phyloP scores from a whole-genome alignment of 2,329 filamentous ascomycete species.

The Atkinsonella texensis region DNA sequence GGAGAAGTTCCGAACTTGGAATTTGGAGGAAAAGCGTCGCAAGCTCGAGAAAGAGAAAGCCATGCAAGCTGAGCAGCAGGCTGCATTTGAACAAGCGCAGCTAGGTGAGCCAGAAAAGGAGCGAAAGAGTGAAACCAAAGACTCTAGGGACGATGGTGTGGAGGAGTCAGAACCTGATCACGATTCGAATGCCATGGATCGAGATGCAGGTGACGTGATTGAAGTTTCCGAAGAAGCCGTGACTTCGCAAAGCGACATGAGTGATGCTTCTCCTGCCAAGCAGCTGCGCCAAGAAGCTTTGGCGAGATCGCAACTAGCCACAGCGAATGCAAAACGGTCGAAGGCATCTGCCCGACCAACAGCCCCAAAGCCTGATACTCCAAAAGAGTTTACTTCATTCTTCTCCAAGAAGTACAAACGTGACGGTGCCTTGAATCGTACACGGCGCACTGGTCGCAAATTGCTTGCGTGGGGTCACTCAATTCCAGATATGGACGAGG shows the following conservation, averaged over 20 bases:
- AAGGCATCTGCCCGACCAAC: constrained; percentile 16
- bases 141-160: constrained; percentile 22
- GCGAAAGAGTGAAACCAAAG: constrained; percentile 15
- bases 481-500: constrained; percentile 58
- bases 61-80: constrained; percentile 6
- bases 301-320: constrained; percentile 35
- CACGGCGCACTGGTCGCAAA: constrained; percentile 56
- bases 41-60: constrained; percentile 61
- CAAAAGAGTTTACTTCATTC: constrained; percentile 71
- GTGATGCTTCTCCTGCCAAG: constrained; percentile 38
- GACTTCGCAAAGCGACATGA: constrained; percentile 45
- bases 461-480: constrained; percentile 71
- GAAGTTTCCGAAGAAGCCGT: constrained; percentile 10
- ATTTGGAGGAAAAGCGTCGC: constrained; percentile 74
- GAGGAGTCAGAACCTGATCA: constrained; percentile 11
- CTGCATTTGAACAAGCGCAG: constrained; percentile 21
- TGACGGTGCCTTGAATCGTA: constrained; percentile 63
- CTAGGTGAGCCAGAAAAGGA: constrained; percentile 18
- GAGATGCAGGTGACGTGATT: constrained; percentile 22
- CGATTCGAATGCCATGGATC: constrained; percentile 7
- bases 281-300: constrained; percentile 65
- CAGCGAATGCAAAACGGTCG: constrained; percentile 21
- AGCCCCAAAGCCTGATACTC: constrained; percentile 23
- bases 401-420: constrained; percentile 71
- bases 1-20: constrained; percentile 81